These are phyloP conservation scores for Ceratocystis eucalypticola DNA, from an alignment of 2,329 filamentous ascomycete species.

Conservation along the genomic window DNA sequence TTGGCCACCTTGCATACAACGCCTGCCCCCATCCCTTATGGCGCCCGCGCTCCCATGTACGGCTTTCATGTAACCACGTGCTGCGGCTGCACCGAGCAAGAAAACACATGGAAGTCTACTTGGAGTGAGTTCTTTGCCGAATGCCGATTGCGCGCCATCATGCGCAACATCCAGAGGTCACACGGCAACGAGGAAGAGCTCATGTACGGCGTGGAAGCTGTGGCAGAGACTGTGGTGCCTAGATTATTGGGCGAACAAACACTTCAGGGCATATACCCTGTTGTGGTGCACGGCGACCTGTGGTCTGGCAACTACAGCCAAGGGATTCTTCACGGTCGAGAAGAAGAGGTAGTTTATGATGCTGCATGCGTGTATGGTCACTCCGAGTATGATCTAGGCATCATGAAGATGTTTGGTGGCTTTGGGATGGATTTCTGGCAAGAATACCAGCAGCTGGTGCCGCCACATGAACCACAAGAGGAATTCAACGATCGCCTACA, in stretches of 20 bases:
- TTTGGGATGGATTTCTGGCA: slow-evolving; percentile 59
- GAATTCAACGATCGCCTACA: slow-evolving; percentile 76
- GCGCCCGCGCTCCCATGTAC: slow-evolving; percentile 48
- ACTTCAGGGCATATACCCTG: slow-evolving; percentile 54
- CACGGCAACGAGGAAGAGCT: slow-evolving; percentile 27
- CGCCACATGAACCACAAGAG: slow-evolving; percentile 62
- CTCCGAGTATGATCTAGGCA: slow-evolving; percentile 79
- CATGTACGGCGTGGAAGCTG: slow-evolving; percentile 49
- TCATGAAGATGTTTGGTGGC: slow-evolving; percentile 94
- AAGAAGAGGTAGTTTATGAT: slow-evolving; percentile 71
- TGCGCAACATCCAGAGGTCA: slow-evolving; percentile 6
- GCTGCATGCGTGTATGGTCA: slow-evolving; percentile 72
- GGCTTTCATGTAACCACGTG: slow-evolving; percentile 78
- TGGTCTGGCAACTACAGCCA: slow-evolving; percentile 75
- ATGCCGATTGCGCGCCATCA: slow-evolving; percentile 54
- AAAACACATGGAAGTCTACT: slow-evolving; percentile 56
- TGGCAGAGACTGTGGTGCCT: slow-evolving; percentile 54
- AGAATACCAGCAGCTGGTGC: slow-evolving; percentile 63
- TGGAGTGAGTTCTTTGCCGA: slow-evolving; percentile 85
- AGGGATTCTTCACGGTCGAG: slow-evolving; percentile 43
- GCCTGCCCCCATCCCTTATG: slow-evolving; percentile 51
- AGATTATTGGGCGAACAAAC: slow-evolving; percentile 56
- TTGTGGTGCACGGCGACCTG: slow-evolving; percentile 81
- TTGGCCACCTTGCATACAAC: slow-evolving; percentile 67
- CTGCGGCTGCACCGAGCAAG: slow-evolving; percentile 72